phyloP scores from a whole-genome alignment of 2,329 filamentous ascomycete species.

The Chaetomium olivaceum region DNA sequence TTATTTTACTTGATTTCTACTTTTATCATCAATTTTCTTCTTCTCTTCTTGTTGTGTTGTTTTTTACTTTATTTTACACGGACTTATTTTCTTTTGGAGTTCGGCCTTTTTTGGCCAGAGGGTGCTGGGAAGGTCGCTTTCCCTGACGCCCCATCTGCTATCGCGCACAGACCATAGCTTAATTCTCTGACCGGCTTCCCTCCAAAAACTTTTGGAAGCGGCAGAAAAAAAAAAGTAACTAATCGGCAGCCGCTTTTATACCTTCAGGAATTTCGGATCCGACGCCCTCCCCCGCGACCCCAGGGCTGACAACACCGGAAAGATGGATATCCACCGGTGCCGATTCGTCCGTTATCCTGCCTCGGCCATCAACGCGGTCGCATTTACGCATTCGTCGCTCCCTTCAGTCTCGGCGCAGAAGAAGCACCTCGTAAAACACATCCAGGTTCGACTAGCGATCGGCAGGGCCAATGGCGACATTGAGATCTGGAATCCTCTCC shows the following conservation, averaged over 20 bases:
- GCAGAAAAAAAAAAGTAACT: conserved; percentile 31
- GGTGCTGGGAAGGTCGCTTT: neutral
- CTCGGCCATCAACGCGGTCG: conserved; percentile 88
- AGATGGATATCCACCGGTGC: conserved; percentile 95
- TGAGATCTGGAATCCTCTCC: conserved; percentile 92
- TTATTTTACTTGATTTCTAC: too few relatives aligned
- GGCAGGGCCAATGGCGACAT: conserved; percentile 94
- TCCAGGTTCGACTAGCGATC: conserved; percentile 75
- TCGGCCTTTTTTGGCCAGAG: too few relatives aligned
- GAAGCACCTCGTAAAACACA: conserved; percentile 53
- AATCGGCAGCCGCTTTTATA: neutral
- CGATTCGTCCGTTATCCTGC: conserved; percentile 93
- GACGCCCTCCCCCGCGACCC: conserved; percentile 19
- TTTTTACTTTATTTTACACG: too few relatives aligned
- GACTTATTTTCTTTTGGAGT: too few relatives aligned
- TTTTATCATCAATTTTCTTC: too few relatives aligned
- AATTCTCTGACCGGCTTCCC: conserved; percentile 32
- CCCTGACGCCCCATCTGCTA: neutral
- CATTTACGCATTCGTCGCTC: conserved; percentile 76
- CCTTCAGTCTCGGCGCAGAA: conserved; percentile 48
- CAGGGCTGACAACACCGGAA: conserved; percentile 26
- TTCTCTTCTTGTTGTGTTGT: too few relatives aligned
- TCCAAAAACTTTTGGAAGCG: conserved; percentile 31
- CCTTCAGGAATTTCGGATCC: conserved; percentile 17
- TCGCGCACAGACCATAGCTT: conserved; percentile 38